Evolutionary conservation across 1,139 yeast species (phyloP).

Genomic region (Pichia sp.): DNA sequence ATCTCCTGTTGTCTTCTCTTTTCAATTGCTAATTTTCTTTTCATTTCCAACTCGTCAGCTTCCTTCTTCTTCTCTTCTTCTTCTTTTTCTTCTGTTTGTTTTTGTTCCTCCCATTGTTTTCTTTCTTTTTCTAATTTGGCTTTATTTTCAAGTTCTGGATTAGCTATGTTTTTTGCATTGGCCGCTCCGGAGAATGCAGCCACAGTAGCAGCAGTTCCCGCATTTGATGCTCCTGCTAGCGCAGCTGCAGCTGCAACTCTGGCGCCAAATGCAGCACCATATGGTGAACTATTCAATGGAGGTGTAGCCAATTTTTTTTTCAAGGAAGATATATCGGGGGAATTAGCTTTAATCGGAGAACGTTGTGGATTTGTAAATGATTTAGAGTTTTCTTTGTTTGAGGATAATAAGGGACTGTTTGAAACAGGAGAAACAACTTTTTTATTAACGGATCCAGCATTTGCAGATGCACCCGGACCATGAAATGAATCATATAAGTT

Average conservation of each 20-base stretch:
- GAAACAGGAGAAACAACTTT: too few species aligned
- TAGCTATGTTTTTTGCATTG: slow-evolving; percentile 2
- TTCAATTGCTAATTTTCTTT: slow-evolving; percentile 8
- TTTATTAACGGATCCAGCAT: too few species aligned
- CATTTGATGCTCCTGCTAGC: slow-evolving; percentile 11
- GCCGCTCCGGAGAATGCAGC: slow-evolving; percentile 3
- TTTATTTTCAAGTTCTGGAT: slow-evolving; percentile 3
- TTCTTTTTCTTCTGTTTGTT: neutral
- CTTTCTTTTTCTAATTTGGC: slow-evolving; percentile 8
- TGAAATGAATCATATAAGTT: slow-evolving; percentile 11
- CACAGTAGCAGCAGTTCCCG: slow-evolving; percentile 7
- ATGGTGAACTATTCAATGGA: neutral
- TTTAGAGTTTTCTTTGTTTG: neutral
- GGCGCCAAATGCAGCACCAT: neutral
- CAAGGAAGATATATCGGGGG: slow-evolving; percentile 4
- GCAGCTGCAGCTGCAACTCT: slow-evolving; percentile 3
- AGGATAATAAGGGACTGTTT: slow-evolving; percentile 3
- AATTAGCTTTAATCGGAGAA: slow-evolving; percentile 8
- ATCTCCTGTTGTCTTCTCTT: slow-evolving; percentile 12
- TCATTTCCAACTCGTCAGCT: slow-evolving; percentile 2
- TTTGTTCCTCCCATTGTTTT: slow-evolving; percentile 5
- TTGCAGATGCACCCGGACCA: neutral
- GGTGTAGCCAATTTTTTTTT: slow-evolving; percentile 4
- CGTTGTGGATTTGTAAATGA: slow-evolving; percentile 7
- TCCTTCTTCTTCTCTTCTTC: neutral